These are phyloP conservation scores for Chimonanthus praecox DNA, from an alignment of 164 flowering plant genomes.

Conservation along the genomic window DNA sequence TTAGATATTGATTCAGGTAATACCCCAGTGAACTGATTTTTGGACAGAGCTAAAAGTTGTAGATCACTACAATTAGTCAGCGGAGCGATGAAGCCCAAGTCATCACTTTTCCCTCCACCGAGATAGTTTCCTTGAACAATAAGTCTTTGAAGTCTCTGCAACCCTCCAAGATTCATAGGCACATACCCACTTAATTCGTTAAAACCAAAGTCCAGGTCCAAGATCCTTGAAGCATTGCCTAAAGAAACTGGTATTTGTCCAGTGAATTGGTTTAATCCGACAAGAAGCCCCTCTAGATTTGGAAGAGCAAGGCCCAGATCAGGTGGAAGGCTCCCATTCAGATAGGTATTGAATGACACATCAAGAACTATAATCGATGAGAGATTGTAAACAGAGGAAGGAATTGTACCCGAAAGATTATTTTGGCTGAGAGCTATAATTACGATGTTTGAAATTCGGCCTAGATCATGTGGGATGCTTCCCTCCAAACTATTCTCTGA, in stretches of 20 bases:
- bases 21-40: background rate
- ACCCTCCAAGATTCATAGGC: background rate
- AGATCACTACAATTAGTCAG: background rate
- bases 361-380: background rate
- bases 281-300: background rate
- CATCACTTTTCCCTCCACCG: background rate
- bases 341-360: background rate
- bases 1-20: constrained; percentile 18
- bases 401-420: background rate
- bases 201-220: background rate
- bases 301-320: background rate
- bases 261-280: background rate
- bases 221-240: background rate
- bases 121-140: background rate
- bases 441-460: background rate
- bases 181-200: background rate
- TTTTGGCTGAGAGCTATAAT: background rate
- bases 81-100: background rate
- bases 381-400: background rate
- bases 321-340: background rate
- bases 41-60: accelerated
- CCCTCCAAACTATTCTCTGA: background rate
- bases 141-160: background rate
- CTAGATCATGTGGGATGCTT: background rate
- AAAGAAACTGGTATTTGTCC: background rate